Evolutionary conservation across 192 early-diverging fungal species (phyloP).

Genomic region (Thamnidium elegans): DNA sequence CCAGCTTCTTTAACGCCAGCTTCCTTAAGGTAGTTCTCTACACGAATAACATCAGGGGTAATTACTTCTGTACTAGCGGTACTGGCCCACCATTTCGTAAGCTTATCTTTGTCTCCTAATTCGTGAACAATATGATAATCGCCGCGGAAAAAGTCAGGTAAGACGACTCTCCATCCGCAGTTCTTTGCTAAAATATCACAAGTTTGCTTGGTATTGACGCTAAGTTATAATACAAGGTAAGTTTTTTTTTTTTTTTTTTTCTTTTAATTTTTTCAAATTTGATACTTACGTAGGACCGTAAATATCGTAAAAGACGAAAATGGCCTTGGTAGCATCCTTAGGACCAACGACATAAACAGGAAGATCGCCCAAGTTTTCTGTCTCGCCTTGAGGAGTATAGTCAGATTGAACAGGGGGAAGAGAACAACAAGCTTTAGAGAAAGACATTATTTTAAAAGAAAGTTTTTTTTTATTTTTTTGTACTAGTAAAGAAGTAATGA

Average conservation of each 20-base stretch:
- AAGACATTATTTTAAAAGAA: conserved; percentile 22
- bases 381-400: conserved; percentile 27
- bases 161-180: conserved; percentile 58
- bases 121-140: conserved; percentile 35
- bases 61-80: neutral
- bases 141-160: conserved; percentile 65
- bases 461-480: too few species aligned
- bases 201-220: conserved; percentile 62
- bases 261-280: too few species aligned
- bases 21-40: conserved; percentile 37
- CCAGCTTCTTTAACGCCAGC: conserved; percentile 47
- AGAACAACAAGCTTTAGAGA: conserved; percentile 27
- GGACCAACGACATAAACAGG: conserved; percentile 31
- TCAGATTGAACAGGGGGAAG: conserved; percentile 28
- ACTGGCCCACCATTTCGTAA: conserved; percentile 40
- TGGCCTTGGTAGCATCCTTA: conserved; percentile 52
- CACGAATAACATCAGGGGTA: conserved; percentile 8
- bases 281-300: conserved; percentile 54
- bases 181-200: conserved; percentile 49
- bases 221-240: neutral
- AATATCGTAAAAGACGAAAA: conserved; percentile 69
- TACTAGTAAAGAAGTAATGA: too few species aligned
- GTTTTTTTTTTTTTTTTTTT: conserved; percentile 1
- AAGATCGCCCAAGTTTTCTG: conserved; percentile 26
- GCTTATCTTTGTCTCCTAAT: conserved; percentile 34